Evolutionary conservation across 1,284 basidiomycete genomes (phyloP).

Genomic region (Anthracocystis setariae): DNA sequence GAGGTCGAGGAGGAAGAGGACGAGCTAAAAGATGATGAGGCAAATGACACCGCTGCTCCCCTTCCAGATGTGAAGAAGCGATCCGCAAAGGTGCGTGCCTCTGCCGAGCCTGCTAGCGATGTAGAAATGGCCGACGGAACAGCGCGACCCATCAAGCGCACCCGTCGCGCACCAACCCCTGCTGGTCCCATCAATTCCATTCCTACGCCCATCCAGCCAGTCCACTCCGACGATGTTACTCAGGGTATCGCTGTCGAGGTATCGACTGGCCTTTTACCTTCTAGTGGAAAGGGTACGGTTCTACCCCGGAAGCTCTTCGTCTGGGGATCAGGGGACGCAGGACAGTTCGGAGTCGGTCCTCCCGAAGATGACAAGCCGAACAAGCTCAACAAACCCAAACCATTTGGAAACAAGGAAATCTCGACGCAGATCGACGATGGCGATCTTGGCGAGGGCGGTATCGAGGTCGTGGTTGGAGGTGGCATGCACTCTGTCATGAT

Average conservation of each 20-base stretch:
- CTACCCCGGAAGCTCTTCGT: slow-evolving; percentile 64
- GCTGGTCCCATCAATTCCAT: slow-evolving; percentile 50
- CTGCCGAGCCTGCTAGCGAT: slow-evolving; percentile 28
- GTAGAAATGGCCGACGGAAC: slow-evolving; percentile 34
- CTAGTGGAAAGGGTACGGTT: slow-evolving; percentile 33
- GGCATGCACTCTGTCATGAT: slow-evolving; percentile 66
- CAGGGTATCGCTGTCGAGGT: slow-evolving; percentile 40
- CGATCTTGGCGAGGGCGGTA: slow-evolving; percentile 55
- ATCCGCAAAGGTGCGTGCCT: slow-evolving; percentile 20
- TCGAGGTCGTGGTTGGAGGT: slow-evolving; percentile 59
- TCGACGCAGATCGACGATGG: slow-evolving; percentile 57
- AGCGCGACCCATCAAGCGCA: slow-evolving; percentile 36
- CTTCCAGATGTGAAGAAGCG: slow-evolving; percentile 41
- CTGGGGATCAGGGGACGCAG: slow-evolving; percentile 65
- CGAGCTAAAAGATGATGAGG: slow-evolving; percentile 35
- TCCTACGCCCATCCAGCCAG: slow-evolving; percentile 34
- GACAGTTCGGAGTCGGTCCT: slow-evolving; percentile 64
- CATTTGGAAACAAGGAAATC: slow-evolving; percentile 57
- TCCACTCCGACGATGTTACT: slow-evolving; percentile 29
- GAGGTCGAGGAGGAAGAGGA: slow-evolving; percentile 39
- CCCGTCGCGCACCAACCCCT: slow-evolving; percentile 38
- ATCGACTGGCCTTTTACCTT: slow-evolving; percentile 14
- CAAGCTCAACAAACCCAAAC: slow-evolving; percentile 61
- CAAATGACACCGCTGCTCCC: slow-evolving; percentile 26
- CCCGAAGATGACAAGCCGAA: slow-evolving; percentile 64